Evolutionary conservation across 164 flowering plant genomes (phyloP).

Genomic region (Berberis vulgaris): DNA sequence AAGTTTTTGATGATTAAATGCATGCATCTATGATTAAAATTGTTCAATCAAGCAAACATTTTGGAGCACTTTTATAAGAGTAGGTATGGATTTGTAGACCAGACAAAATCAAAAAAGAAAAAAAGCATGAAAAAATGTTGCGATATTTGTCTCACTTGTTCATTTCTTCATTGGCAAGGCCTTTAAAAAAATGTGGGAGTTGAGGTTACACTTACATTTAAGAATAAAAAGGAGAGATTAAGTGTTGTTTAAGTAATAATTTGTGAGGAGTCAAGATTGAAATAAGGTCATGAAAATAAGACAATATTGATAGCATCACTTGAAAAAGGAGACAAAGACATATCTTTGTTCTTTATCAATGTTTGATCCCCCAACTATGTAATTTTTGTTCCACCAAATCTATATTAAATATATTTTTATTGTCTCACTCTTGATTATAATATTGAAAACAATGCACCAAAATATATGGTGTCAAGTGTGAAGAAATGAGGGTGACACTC

Average conservation of each 20-base stretch:
- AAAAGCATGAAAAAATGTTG: neutral
- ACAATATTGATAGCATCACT: slow-evolving; percentile 6
- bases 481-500: too few species aligned
- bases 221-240: neutral
- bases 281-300: neutral
- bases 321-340: neutral
- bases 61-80: neutral
- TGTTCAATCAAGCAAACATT: neutral
- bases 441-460: too few species aligned
- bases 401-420: too few species aligned
- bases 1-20: neutral
- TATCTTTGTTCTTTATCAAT: neutral
- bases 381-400: neutral
- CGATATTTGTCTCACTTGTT: slow-evolving; percentile 5
- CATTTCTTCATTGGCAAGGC: slow-evolving; percentile 5
- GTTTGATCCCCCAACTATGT: neutral
- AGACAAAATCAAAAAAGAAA: neutral
- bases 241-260: neutral
- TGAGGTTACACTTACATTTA: neutral
- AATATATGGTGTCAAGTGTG: too few species aligned
- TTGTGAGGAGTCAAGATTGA: neutral
- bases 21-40: neutral
- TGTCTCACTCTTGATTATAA: too few species aligned
- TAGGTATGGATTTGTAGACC: neutral
- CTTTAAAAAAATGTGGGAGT: neutral